phyloP scores from a whole-genome alignment of 257 asterid genomes.

The Anisodus tanguticus region DNA sequence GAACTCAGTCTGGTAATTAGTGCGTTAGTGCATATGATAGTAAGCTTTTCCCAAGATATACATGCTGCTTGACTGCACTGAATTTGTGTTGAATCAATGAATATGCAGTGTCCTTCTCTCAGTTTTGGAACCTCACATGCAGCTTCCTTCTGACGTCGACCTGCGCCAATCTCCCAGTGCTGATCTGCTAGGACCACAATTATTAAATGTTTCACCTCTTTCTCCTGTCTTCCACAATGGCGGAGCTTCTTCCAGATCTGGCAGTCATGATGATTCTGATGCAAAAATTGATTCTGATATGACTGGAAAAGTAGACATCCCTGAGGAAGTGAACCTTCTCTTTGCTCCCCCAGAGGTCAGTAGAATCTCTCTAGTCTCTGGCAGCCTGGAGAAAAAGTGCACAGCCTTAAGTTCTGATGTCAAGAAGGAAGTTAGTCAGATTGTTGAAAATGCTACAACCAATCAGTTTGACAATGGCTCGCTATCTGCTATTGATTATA shows the following conservation, averaged over 20 bases:
- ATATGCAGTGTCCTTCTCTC: conserved; percentile 91
- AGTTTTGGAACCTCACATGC: conserved; percentile 88
- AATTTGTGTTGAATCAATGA: conserved; percentile 40
- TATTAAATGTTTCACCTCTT: conserved; percentile 48
- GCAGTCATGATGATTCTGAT: conserved; percentile 65
- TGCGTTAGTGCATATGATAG: conserved; percentile 7
- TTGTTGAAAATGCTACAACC: conserved; percentile 37
- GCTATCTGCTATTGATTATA: conserved; percentile 43
- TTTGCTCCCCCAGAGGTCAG: conserved; percentile 85
- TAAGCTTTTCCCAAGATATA: conserved; percentile 27
- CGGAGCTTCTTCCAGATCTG: conserved; percentile 49
- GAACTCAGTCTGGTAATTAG: neutral
- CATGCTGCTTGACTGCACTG: conserved; percentile 26
- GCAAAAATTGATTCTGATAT: conserved; percentile 50
- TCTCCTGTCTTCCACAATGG: conserved; percentile 50
- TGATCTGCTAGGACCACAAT: conserved; percentile 52
- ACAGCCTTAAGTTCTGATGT: conserved; percentile 50
- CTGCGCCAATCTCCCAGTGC: conserved; percentile 52
- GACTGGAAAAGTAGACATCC: conserved; percentile 58
- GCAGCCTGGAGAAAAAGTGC: conserved; percentile 48
- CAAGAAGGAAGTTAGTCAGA: conserved; percentile 44
- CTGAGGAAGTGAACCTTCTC: conserved; percentile 79
- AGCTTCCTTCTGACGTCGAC: conserved; percentile 84
- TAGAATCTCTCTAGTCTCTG: conserved; percentile 65
- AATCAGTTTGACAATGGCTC: conserved; percentile 41